Percentiles rank a stretch among this genome's conserved stretches.
These are phyloP conservation scores for Gastrodia elata DNA, from an alignment of 106 monocot species.

Conservation along the genomic window DNA sequence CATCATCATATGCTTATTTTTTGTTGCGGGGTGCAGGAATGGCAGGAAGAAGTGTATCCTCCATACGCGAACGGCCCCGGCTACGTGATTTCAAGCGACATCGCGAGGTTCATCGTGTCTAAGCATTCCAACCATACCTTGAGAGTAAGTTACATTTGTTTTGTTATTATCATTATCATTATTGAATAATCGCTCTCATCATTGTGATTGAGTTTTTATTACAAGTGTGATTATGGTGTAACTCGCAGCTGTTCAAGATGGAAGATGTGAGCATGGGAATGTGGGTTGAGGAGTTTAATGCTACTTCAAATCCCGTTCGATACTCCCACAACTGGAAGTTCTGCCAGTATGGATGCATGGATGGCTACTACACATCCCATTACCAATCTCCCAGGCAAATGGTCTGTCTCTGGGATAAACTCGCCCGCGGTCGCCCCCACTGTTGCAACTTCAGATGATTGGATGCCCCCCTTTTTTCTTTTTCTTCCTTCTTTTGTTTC, in stretches of 20 bases:
- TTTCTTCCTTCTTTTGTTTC: too few species aligned
- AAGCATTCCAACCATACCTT: slow-evolving; percentile 56
- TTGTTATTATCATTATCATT: not conserved
- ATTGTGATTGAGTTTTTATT: too few species aligned
- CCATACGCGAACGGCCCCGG: slow-evolving; percentile 93
- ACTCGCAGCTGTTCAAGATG: slow-evolving; percentile 90
- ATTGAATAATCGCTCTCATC: not conserved
- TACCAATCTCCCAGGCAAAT: slow-evolving; percentile 96
- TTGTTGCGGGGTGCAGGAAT: slow-evolving; percentile 68
- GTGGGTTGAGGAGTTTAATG: slow-evolving; percentile 94
- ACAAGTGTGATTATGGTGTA: too few species aligned
- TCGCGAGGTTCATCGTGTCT: slow-evolving; percentile 50
- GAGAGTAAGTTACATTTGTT: slow-evolving; percentile 27
- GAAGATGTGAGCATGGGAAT: slow-evolving; percentile 99
- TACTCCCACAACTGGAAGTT: slow-evolving; percentile 84
- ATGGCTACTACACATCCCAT: slow-evolving; percentile 79
- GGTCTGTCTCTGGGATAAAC: slow-evolving; percentile 80
- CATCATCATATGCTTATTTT: not conserved
- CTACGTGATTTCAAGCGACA: slow-evolving; percentile 73
- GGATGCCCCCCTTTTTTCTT: too few species aligned
- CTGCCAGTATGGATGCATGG: slow-evolving; percentile 89
- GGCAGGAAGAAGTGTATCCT: slow-evolving; percentile 83
- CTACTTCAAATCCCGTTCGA: slow-evolving; percentile 28
- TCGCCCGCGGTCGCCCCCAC: slow-evolving; percentile 41
- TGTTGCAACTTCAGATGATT: slow-evolving; percentile 85